phyloP scores from a whole-genome alignment of 1,139 yeast species.

The Geotrichum fermentans region DNA sequence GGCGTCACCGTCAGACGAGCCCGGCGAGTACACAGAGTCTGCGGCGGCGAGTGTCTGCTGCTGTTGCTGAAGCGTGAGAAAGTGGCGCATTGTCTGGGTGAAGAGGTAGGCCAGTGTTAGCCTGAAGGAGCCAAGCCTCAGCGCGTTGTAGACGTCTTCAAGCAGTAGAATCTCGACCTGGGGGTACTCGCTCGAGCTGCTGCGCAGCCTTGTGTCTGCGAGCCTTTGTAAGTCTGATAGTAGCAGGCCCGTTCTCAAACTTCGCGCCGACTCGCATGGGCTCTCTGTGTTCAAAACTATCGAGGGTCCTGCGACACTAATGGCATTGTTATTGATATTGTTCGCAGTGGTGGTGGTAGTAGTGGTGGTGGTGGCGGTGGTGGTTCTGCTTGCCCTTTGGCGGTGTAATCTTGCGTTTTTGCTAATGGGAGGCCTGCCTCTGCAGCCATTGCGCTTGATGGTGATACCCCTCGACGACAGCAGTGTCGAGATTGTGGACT shows the following conservation, averaged over 20 bases:
- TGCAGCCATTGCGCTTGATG: conserved; percentile 11
- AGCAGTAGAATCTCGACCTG: conserved; percentile 8
- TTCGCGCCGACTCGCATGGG: background rate
- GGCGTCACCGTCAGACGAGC: background rate
- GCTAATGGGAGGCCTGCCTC: conserved; percentile 14
- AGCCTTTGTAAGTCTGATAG: conserved; percentile 8
- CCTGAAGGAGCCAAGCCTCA: background rate
- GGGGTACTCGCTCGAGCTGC: conserved; percentile 10
- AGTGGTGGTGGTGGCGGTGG: background rate
- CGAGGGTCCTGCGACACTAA: too few species aligned
- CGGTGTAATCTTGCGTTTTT: background rate
- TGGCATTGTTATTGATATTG: background rate
- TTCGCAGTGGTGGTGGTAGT: background rate
- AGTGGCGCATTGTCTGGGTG: background rate
- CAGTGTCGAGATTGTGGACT: conserved; percentile 13
- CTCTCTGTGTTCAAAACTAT: too few species aligned
- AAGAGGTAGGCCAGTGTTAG: background rate
- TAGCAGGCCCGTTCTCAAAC: conserved; percentile 6
- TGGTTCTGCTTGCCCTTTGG: background rate
- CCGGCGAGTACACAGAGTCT: too few species aligned
- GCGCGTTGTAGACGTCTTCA: conserved; percentile 11
- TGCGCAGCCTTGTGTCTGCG: conserved; percentile 5
- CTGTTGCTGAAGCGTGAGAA: background rate
- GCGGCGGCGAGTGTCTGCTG: background rate
- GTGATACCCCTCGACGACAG: conserved; percentile 12